Conservation (phyloP, 257 asterid species). For the Thymus quinquecostatus region DNA sequence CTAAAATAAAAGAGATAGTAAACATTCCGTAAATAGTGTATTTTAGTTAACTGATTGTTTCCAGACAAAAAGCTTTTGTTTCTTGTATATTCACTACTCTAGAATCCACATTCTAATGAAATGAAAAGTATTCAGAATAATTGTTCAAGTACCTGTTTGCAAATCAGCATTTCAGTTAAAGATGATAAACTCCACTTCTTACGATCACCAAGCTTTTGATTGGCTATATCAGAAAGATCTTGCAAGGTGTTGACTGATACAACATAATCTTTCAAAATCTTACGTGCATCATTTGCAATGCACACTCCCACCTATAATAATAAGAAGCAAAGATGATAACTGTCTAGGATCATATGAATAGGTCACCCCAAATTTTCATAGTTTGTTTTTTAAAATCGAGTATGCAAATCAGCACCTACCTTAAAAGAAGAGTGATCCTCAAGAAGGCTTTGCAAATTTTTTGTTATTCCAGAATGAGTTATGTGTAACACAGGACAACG, state of each 20-base stretch:
- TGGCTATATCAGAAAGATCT: conserved; percentile 76
- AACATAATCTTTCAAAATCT: conserved; percentile 60
- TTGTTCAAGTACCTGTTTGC: conserved; percentile 64
- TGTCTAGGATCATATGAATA: conserved; percentile 1
- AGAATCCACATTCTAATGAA: background rate
- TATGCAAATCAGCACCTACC: conserved; percentile 62
- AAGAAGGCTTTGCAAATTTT: conserved; percentile 64
- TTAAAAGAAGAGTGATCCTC: conserved; percentile 66
- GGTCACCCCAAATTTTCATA: conserved; percentile 10
- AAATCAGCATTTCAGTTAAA: conserved; percentile 65
- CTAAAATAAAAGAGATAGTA: too few species aligned
- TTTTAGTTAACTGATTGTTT: too few species aligned
- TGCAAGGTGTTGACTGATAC: conserved; percentile 55
- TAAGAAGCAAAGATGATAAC: conserved; percentile 23
- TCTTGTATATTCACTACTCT: too few species aligned
- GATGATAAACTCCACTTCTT: conserved; percentile 85
- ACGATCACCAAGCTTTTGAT: conserved; percentile 62
- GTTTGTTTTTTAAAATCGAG: conserved; percentile 13
- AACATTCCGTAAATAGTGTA: too few species aligned
- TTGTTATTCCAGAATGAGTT: conserved; percentile 75
- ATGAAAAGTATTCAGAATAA: conserved; percentile 24
- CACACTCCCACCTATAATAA: conserved; percentile 73
- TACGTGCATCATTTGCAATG: conserved; percentile 69
- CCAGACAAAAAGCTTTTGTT: too few species aligned
- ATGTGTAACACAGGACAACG: conserved; percentile 81